phyloP scores from a whole-genome alignment of 78 protist species.

The Dictyostelium citrinum region DNA sequence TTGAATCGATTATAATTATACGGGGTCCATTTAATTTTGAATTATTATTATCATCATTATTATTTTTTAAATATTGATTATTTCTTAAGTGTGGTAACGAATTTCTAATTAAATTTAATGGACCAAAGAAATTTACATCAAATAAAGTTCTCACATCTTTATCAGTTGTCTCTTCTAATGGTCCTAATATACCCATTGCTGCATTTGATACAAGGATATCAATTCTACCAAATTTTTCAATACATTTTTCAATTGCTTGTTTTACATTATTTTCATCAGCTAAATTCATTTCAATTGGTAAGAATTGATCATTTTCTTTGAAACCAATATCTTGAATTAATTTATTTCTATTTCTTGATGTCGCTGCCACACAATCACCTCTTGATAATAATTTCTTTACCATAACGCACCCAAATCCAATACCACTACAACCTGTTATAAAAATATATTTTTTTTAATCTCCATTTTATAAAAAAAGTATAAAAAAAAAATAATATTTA shows the following conservation, averaged over 20 bases:
- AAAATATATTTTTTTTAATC: background rate
- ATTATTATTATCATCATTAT: background rate
- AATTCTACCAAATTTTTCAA: background rate
- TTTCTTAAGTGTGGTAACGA: constrained; percentile 12
- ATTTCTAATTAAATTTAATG: constrained; percentile 4
- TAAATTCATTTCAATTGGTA: background rate
- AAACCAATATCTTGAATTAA: background rate
- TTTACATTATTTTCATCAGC: background rate
- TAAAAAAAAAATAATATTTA: background rate
- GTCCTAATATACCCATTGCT: background rate
- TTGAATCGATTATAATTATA: constrained; percentile 3
- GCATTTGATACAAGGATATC: constrained; percentile 23
- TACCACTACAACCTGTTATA: background rate
- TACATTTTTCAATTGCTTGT: background rate
- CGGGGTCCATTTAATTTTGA: background rate
- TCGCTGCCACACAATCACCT: constrained; percentile 19
- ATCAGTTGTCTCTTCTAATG: constrained; percentile 2
- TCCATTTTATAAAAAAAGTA: background rate
- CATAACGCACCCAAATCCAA: background rate
- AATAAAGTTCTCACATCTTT: background rate
- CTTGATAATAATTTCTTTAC: background rate
- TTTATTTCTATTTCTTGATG: background rate
- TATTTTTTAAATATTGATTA: background rate
- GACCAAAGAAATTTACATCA: constrained; percentile 7
- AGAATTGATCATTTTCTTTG: background rate